Evolutionary conservation across 306 rosid genomes (phyloP).

Genomic region (Cucurbita maxima): DNA sequence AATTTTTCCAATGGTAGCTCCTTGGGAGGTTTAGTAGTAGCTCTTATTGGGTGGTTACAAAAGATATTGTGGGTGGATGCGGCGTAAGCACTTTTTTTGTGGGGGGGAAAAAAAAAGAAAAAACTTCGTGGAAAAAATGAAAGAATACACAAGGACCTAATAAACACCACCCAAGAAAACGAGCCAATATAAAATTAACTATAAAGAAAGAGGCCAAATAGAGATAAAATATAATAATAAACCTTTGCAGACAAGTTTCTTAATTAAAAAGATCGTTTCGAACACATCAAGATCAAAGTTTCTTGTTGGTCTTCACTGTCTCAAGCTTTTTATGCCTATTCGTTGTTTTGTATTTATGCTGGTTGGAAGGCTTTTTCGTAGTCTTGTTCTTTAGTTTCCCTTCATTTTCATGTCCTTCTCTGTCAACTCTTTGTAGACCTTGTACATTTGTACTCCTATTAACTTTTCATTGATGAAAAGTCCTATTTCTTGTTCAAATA

Average conservation of each 20-base stretch:
- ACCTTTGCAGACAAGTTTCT: not conserved
- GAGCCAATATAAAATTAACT: not conserved
- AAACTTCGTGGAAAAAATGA: not conserved
- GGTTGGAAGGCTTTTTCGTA: no score
- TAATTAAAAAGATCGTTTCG: not conserved
- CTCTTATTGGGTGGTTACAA: not conserved
- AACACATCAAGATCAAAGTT: not conserved
- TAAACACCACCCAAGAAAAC: not conserved
- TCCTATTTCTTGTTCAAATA: no score
- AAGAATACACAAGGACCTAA: not conserved
- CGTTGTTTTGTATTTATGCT: not conserved
- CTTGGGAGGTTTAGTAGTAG: not conserved
- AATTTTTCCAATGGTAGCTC: not conserved
- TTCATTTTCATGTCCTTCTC: not conserved
- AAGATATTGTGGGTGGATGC: not conserved
- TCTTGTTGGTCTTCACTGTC: not conserved
- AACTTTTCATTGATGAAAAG: no score
- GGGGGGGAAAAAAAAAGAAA: no score
- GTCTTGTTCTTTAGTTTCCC: not conserved
- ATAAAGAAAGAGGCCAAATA: not conserved
- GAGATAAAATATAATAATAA: not conserved
- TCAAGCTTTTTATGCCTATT: not conserved
- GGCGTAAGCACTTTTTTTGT: not conserved
- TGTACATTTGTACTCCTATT: no score
- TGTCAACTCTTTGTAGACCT: not conserved